Percentiles rank a stretch among this genome's conserved stretches.
These are phyloP conservation scores for Aureobasidium lini DNA, from an alignment of 2,329 filamentous ascomycete genomes.

Conservation along the genomic window DNA sequence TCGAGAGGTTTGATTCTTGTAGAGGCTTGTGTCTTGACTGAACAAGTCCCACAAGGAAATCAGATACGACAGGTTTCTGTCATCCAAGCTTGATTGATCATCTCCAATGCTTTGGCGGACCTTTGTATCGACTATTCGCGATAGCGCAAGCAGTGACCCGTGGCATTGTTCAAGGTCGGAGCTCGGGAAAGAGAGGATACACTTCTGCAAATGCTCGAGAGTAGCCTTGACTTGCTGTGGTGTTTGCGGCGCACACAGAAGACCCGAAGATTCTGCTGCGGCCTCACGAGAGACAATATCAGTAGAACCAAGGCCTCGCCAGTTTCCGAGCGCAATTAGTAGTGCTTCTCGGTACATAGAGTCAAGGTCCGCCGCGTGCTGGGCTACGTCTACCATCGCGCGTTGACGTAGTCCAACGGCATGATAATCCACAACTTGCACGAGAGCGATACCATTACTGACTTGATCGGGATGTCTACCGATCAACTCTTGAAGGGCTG, in stretches of 20 bases:
- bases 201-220: neutral
- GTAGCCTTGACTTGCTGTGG: neutral
- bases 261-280: slow-evolving; percentile 60
- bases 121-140: slow-evolving; percentile 16
- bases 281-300: slow-evolving; percentile 67
- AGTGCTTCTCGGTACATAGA: slow-evolving; percentile 59
- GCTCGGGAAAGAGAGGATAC: neutral
- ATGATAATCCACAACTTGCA: slow-evolving; percentile 90
- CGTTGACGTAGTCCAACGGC: slow-evolving; percentile 79
- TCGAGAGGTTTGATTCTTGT: slow-evolving; percentile 3
- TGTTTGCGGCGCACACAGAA: neutral
- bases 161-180: slow-evolving; percentile 3
- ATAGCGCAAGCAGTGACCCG: slow-evolving; percentile 10
- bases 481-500: slow-evolving; percentile 87
- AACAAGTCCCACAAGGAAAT: neutral
- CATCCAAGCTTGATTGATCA: slow-evolving; percentile 15
- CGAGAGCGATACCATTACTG: slow-evolving; percentile 70
- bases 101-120: slow-evolving; percentile 32
- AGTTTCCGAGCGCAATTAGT: slow-evolving; percentile 64
- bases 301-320: slow-evolving; percentile 79
- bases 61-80: slow-evolving; percentile 26
- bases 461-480: slow-evolving; percentile 86
- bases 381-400: slow-evolving; percentile 70
- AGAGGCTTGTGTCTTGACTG: neutral
- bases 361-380: slow-evolving; percentile 59